Percentiles rank a stretch among this genome's conserved stretches.
phyloP scores from a whole-genome alignment of 2,329 filamentous ascomycete species.

The Beauveria pseudobassiana region DNA sequence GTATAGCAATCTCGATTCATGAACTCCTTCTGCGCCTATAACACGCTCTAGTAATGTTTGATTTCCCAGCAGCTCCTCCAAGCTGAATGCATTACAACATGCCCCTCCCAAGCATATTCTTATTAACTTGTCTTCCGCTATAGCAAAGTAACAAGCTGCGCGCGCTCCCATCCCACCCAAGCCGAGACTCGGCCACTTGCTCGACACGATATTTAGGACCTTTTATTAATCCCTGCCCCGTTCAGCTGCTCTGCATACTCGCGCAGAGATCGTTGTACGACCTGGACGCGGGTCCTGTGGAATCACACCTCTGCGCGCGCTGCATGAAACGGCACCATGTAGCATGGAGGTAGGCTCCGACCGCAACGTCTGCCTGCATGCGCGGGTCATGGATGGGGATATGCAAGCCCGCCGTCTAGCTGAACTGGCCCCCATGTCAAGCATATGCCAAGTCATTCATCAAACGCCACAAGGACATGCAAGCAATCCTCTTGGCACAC shows the following conservation, averaged over 20 bases:
- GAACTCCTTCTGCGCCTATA: neutral
- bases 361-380: neutral
- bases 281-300: neutral
- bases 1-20: neutral
- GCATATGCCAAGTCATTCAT: conserved; percentile 1
- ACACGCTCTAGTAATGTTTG: neutral
- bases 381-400: neutral
- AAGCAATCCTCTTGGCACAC: neutral
- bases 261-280: neutral
- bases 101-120: too few relatives aligned
- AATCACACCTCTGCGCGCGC: neutral
- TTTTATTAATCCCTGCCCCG: too few relatives aligned
- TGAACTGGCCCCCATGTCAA: neutral
- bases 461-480: neutral
- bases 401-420: neutral
- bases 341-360: neutral
- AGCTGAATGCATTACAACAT: too few relatives aligned
- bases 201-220: too few relatives aligned
- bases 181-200: too few relatives aligned
- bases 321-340: neutral
- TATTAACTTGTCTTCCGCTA: too few relatives aligned
- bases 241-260: too few relatives aligned
- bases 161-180: too few relatives aligned
- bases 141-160: too few relatives aligned
- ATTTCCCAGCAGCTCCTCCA: neutral